Percentiles rank a stretch among this genome's conserved stretches.
Evolutionary conservation across 345 rosid species (phyloP).

Genomic region (Aquilaria malaccensis): DNA sequence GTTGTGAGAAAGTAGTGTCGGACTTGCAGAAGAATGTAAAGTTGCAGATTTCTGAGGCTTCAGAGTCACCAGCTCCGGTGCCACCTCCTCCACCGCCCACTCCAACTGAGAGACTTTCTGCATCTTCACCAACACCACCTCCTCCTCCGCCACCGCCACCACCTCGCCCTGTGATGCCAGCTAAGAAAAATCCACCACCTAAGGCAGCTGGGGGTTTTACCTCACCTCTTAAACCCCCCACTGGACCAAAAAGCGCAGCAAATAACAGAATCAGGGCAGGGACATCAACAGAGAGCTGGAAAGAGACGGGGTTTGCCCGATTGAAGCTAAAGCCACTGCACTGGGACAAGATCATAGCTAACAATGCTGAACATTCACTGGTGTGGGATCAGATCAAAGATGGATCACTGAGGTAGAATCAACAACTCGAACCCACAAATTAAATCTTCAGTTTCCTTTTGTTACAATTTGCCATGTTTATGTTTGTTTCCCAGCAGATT

Average conservation of each 20-base stretch:
- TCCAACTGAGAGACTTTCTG: not conserved
- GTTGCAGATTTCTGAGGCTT: not conserved
- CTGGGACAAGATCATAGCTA: slow-evolving; percentile 55
- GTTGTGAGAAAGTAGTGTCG: not conserved
- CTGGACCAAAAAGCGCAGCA: slow-evolving; percentile 23
- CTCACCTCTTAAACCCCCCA: slow-evolving; percentile 25
- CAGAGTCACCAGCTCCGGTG: not conserved
- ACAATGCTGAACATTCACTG: slow-evolving; percentile 46
- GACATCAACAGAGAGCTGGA: slow-evolving; percentile 20
- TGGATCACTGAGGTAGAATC: slow-evolving; percentile 44
- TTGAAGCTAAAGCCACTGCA: slow-evolving; percentile 50
- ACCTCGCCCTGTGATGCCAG: not conserved
- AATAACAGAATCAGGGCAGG: slow-evolving; percentile 16
- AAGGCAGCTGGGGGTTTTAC: slow-evolving; percentile 8
- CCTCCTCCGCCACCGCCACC: slow-evolving; percentile 9
- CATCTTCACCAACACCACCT: slow-evolving; percentile 8
- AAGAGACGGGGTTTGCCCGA: slow-evolving; percentile 19
- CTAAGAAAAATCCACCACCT: slow-evolving; percentile 9
- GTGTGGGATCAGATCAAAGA: slow-evolving; percentile 63
- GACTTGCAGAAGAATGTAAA: slow-evolving; percentile 2
- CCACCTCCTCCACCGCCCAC: slow-evolving; percentile 8
- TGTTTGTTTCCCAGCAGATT: slow-evolving; percentile 25
- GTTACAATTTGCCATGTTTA: not conserved
- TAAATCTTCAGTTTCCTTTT: not conserved
- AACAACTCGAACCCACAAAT: not conserved